Percentiles rank a stretch among this genome's conserved stretches.
These are phyloP conservation scores for Saccharomycopsis guyanensis DNA, from an alignment of 805 yeast genomes.

Conservation along the genomic window DNA sequence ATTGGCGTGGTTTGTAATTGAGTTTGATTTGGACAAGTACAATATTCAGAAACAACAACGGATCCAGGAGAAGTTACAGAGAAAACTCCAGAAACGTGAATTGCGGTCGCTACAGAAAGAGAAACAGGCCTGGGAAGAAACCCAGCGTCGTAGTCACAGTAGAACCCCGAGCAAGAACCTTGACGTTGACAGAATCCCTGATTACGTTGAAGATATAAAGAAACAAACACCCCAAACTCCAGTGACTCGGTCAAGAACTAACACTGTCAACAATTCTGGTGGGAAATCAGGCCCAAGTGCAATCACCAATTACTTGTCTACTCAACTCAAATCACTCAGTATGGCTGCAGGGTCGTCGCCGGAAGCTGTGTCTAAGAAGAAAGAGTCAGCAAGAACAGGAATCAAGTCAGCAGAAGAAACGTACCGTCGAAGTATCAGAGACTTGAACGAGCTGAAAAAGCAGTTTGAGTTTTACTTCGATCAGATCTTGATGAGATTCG, in stretches of 20 bases:
- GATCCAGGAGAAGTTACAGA: slow-evolving; percentile 14
- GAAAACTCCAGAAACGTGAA: slow-evolving; percentile 10
- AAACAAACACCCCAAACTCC: slow-evolving; percentile 10
- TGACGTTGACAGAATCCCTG: background rate
- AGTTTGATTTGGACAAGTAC: slow-evolving; percentile 9
- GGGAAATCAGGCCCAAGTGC: background rate
- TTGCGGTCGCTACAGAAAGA: slow-evolving; percentile 10
- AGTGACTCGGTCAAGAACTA: slow-evolving; percentile 11
- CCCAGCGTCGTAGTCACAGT: slow-evolving; percentile 1
- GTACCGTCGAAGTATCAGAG: slow-evolving; percentile 2
- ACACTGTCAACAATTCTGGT: slow-evolving; percentile 3
- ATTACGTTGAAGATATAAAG: slow-evolving; percentile 1
- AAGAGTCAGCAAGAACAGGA: slow-evolving; percentile 9
- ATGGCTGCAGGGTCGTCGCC: slow-evolving; percentile 10
- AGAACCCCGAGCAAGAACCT: background rate
- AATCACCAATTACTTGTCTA: slow-evolving; percentile 12
- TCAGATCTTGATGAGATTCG: slow-evolving; percentile 7
- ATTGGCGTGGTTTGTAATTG: slow-evolving; percentile 2
- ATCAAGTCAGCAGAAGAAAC: slow-evolving; percentile 11
- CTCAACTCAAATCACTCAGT: slow-evolving; percentile 16
- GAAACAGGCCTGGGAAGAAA: slow-evolving; percentile 11
- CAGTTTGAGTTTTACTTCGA: slow-evolving; percentile 12
- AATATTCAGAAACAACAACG: slow-evolving; percentile 11
- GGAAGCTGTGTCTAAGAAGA: slow-evolving; percentile 9
- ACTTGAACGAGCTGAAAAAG: slow-evolving; percentile 4